phyloP scores from a whole-genome alignment of 2,329 filamentous ascomycete genomes.

The Alternaria atra region DNA sequence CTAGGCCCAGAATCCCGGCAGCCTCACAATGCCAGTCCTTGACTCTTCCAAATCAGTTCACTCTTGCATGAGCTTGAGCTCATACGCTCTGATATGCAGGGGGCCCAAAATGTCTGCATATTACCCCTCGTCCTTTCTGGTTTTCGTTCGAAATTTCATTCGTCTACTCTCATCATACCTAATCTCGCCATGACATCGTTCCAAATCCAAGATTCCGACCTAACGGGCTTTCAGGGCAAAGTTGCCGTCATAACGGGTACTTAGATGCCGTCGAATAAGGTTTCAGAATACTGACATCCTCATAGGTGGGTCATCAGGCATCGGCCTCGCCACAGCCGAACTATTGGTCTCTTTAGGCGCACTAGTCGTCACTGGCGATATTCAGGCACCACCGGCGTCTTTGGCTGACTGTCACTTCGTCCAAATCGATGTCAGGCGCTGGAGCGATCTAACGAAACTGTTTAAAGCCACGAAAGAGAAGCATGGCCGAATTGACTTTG shows the following conservation, averaged over 20 bases:
- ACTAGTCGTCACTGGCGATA: slow-evolving; percentile 64
- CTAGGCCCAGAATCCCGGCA: background rate
- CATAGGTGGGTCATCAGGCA: slow-evolving; percentile 65
- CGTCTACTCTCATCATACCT: slow-evolving; percentile 1
- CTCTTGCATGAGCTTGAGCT: background rate
- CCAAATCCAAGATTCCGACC: slow-evolving; percentile 31
- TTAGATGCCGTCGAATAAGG: background rate
- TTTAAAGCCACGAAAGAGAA: slow-evolving; percentile 61
- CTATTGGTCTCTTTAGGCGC: slow-evolving; percentile 63
- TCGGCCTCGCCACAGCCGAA: slow-evolving; percentile 64
- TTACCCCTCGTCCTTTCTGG: slow-evolving; percentile 4
- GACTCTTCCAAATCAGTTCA: slow-evolving; percentile 1
- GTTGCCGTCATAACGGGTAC: slow-evolving; percentile 33
- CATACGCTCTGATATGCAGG: background rate
- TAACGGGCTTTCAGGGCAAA: slow-evolving; percentile 30
- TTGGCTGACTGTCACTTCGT: slow-evolving; percentile 36
- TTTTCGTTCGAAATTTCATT: background rate
- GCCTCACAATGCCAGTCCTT: slow-evolving; percentile 3
- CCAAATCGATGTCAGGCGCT: slow-evolving; percentile 57
- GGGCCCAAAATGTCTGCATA: slow-evolving; percentile 9
- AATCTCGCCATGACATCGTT: slow-evolving; percentile 28
- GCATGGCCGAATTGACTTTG: slow-evolving; percentile 57
- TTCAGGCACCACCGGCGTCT: slow-evolving; percentile 51
- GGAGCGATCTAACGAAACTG: slow-evolving; percentile 60
- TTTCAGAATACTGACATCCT: background rate